phyloP scores from a whole-genome alignment of 148 eudicot species.

The Mesembryanthemum crystallinum region DNA sequence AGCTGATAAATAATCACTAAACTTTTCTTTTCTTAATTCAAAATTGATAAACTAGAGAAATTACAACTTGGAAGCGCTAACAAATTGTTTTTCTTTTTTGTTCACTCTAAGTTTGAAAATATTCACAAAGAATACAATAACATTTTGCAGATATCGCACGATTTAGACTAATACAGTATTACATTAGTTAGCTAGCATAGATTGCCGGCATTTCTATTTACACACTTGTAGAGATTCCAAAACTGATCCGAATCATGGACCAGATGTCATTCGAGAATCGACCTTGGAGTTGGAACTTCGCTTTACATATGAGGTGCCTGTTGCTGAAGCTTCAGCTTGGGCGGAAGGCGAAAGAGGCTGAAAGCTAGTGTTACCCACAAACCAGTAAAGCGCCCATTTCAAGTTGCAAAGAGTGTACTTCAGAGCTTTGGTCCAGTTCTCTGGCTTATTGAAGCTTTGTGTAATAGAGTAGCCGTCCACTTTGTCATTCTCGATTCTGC shows the following conservation, averaged over 20 bases:
- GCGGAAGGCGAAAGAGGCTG: conserved; percentile 73
- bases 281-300: conserved; percentile 35
- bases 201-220: neutral
- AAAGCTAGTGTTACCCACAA: conserved; percentile 88
- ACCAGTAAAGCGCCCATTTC: conserved; percentile 99
- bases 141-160: neutral
- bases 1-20: too few species aligned
- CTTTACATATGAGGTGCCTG: conserved; percentile 54
- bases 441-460: conserved; percentile 94
- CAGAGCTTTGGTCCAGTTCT: conserved; percentile 98
- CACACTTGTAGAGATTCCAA: neutral
- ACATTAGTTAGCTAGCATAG: conserved; percentile 6
- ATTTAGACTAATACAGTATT: neutral
- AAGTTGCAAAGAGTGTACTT: conserved; percentile 92
- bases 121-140: neutral
- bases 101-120: neutral
- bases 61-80: too few species aligned
- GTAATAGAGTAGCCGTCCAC: conserved; percentile 88
- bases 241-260: neutral
- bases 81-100: too few species aligned
- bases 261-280: conserved; percentile 18
- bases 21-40: too few species aligned
- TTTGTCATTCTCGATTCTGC: conserved; percentile 84
- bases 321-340: conserved; percentile 47
- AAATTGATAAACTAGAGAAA: too few species aligned